Evolutionary conservation across 1,139 yeast species (phyloP).

Genomic region (Saccharomycopsis phalli): DNA sequence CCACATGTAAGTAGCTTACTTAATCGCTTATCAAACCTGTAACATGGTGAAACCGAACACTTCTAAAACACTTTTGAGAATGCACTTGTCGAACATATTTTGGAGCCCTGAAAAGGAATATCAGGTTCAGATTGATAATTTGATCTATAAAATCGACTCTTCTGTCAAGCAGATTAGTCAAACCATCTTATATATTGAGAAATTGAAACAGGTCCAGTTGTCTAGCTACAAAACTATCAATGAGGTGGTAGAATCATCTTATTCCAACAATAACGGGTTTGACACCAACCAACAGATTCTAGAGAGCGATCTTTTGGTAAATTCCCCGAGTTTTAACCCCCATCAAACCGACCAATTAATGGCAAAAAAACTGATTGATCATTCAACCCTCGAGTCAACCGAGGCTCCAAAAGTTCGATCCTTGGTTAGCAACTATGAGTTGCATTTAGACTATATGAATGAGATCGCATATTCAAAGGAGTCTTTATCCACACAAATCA

Average conservation of each 20-base stretch:
- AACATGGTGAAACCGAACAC: too few species aligned
- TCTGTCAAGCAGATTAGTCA: constrained; percentile 16
- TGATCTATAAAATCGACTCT: constrained; percentile 2
- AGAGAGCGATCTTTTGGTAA: not conserved
- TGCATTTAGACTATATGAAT: constrained; percentile 17
- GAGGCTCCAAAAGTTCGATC: constrained; percentile 9
- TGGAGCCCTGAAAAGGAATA: constrained; percentile 17
- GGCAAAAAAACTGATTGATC: too few species aligned
- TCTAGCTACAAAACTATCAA: constrained; percentile 1
- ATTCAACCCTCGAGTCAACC: not conserved
- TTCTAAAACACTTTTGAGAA: not conserved
- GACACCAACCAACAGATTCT: constrained; percentile 7
- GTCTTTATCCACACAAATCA: constrained; percentile 16
- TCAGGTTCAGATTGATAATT: constrained; percentile 8
- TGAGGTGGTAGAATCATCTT: constrained; percentile 15
- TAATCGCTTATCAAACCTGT: too few species aligned
- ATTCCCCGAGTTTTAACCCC: constrained; percentile 1
- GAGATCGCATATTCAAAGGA: constrained; percentile 17
- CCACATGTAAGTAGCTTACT: too few species aligned
- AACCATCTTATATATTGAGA: constrained; percentile 8
- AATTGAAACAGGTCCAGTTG: constrained; percentile 7
- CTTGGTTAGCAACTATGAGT: constrained; percentile 14
- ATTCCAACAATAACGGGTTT: constrained; percentile 10
- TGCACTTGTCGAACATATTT: constrained; percentile 16
- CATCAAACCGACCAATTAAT: not conserved